Evolutionary conservation across 768 basidiomycete genomes (phyloP), one percentile per base, ranked within the genome.

Genomic region (Pleurotus tuber-regium): DNA sequence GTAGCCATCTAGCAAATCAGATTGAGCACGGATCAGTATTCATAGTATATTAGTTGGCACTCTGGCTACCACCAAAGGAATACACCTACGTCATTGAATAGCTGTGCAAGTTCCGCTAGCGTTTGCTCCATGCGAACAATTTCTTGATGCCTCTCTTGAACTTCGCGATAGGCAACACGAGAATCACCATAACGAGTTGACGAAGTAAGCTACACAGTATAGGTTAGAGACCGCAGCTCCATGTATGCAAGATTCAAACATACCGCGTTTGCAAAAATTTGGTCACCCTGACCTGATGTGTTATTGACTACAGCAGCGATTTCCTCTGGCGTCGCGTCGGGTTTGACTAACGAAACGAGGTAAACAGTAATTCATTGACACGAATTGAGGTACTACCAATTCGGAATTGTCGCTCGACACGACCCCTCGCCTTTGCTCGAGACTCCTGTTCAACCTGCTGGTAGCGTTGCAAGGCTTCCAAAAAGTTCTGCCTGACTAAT

Each of bases 331-430:
- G 90, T 84, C 16, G 93, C 93, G 59, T 92, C 82, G 2, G 91
- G 90, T 66, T 95, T 94, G 40, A 92, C 92, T 90, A 53, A 2
- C n/a, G n/a, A n/a, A n/a, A n/a, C n/a, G n/a, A n/a, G n/a, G n/a
- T n/a, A n/a, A n/a, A n/a, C n/a, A n/a, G n/a, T n/a, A n/a, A n/a
- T n/a, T n/a, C n/a, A n/a, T n/a, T n/a, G n/a, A n/a, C n/a, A n/a
- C n/a, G n/a, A n/a, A n/a, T n/a, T n/a, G n/a, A n/a, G n/a, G n/a
- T n/a, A n/a, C n/a, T 53, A 85, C 87, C 88, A 50, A 93, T 92
- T 62, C 78, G 83, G 63, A 89, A 77, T 66, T 94, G 87, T 38
- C 88, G 75, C 66, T 84, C 87, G 50, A 87, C 75, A 41, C 86
- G 76, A 59, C 84, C 78, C 62, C 75, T 83, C 61, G 83, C 79